Conservation (phyloP, 768 basidiomycete species). For the Sistotremastrum niveocremeum region DNA sequence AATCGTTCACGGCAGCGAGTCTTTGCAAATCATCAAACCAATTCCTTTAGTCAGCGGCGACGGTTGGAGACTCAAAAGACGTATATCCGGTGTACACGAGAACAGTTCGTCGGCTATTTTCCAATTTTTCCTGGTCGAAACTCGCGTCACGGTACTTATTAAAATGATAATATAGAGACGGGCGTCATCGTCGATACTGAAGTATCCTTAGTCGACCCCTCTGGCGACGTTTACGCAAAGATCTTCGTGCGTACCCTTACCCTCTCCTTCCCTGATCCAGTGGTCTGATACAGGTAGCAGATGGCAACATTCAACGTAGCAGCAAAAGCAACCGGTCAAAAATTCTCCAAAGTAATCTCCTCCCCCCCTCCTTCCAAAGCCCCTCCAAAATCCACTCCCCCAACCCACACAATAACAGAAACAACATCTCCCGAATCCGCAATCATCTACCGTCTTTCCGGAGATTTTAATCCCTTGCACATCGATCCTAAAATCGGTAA, state of each 20-base stretch:
- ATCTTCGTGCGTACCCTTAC: conserved; percentile 35
- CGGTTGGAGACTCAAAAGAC: conserved; percentile 63
- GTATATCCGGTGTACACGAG: conserved; percentile 60
- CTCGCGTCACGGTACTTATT: background rate
- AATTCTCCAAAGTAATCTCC: conserved; percentile 49
- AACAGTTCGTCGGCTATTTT: conserved; percentile 44
- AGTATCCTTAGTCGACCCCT: conserved; percentile 44
- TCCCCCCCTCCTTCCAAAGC: conserved; percentile 46
- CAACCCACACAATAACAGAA: conserved; percentile 49
- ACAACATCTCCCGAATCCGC: conserved; percentile 56
- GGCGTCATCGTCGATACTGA: conserved; percentile 64
- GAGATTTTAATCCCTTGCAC: conserved; percentile 71
- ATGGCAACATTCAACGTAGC: conserved; percentile 59
- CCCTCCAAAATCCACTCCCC: conserved; percentile 43
- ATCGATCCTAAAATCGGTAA: conserved; percentile 66
- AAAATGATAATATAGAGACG: conserved; percentile 32
- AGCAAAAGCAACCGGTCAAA: conserved; percentile 46
- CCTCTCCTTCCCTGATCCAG: background rate
- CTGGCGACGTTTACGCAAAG: conserved; percentile 45
- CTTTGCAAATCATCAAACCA: conserved; percentile 67
- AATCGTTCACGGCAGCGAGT: conserved; percentile 67
- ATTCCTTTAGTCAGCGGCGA: conserved; percentile 61
- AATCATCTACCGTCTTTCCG: conserved; percentile 56
- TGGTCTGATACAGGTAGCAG: conserved; percentile 16
- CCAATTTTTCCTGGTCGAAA: background rate